Evolutionary conservation across 1,139 yeast genomes (phyloP).

Genomic region (Nakaseomyces glabratus): DNA sequence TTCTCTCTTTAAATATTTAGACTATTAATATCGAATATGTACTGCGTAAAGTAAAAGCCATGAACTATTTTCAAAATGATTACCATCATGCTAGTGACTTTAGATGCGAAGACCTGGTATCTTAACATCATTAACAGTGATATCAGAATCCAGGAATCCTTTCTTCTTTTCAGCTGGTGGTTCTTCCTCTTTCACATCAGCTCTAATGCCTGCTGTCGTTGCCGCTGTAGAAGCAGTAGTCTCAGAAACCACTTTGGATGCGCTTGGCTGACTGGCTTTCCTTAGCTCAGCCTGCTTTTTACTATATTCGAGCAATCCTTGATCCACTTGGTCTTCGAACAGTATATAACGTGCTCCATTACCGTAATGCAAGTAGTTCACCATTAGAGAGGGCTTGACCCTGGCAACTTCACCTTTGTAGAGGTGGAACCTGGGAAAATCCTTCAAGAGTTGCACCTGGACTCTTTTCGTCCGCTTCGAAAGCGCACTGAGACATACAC

Average conservation of each 20-base stretch:
- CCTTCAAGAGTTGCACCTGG: constrained; percentile 62
- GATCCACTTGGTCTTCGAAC: constrained; percentile 12
- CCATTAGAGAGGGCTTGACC: constrained; percentile 79
- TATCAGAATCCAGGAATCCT: constrained; percentile 7
- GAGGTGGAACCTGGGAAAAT: constrained; percentile 44
- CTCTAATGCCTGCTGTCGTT: constrained; percentile 5
- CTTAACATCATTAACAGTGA: constrained; percentile 11
- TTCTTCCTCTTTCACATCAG: background rate
- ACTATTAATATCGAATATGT: too few relatives aligned
- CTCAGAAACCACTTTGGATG: background rate
- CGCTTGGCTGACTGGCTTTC: constrained; percentile 2
- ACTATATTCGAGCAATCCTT: background rate
- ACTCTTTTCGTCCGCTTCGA: constrained; percentile 41
- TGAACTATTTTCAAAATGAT: background rate
- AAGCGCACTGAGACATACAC: constrained; percentile 26
- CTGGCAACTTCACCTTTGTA: constrained; percentile 69
- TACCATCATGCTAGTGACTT: background rate
- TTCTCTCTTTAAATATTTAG: too few relatives aligned
- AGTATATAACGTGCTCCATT: constrained; percentile 67
- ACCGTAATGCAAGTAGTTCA: constrained; percentile 59
- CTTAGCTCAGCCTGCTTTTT: constrained; percentile 3
- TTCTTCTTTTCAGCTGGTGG: constrained; percentile 7
- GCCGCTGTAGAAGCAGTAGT: constrained; percentile 2
- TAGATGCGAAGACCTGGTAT: constrained; percentile 12
- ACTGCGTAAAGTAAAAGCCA: too few relatives aligned